A percentile compares a stretch with the other conserved stretches of the same genome.
Evolutionary conservation across 768 basidiomycete genomes (phyloP).

Genomic region (Podaxis rugospora): DNA sequence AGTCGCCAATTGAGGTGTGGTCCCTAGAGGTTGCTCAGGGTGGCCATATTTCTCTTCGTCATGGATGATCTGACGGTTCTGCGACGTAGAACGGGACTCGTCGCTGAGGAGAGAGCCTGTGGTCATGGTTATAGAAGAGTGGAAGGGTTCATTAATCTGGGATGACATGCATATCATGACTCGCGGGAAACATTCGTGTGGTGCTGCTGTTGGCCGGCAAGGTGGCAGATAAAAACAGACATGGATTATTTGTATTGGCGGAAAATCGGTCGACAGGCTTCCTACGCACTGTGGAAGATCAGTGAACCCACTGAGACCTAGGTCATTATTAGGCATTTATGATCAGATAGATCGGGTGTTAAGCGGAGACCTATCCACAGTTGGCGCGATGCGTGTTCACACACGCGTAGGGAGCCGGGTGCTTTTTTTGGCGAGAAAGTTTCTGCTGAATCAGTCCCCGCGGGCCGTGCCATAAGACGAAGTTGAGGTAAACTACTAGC

Average conservation of each 20-base stretch:
- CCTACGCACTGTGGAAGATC: background rate
- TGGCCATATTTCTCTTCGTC: background rate
- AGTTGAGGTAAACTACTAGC: background rate
- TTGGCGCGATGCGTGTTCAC: background rate
- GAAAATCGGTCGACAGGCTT: background rate
- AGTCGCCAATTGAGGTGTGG: background rate
- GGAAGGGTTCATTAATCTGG: background rate
- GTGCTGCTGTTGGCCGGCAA: conserved; percentile 4
- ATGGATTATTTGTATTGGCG: background rate
- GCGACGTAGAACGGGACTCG: background rate
- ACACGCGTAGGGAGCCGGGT: background rate
- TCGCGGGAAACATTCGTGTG: conserved; percentile 8
- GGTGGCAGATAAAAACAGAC: background rate
- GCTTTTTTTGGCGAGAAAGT: background rate
- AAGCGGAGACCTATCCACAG: background rate
- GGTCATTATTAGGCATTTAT: background rate
- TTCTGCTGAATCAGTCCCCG: background rate
- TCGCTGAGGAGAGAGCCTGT: conserved; percentile 3
- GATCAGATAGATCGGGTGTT: conserved; percentile 3
- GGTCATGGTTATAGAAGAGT: conserved; percentile 7
- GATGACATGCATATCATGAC: conserved; percentile 2
- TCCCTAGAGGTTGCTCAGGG: background rate
- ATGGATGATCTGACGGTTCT: background rate
- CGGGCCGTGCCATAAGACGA: background rate
- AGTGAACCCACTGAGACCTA: background rate